Conservation (phyloP, 768 basidiomycete species). For the Pisolithus orientalis region DNA sequence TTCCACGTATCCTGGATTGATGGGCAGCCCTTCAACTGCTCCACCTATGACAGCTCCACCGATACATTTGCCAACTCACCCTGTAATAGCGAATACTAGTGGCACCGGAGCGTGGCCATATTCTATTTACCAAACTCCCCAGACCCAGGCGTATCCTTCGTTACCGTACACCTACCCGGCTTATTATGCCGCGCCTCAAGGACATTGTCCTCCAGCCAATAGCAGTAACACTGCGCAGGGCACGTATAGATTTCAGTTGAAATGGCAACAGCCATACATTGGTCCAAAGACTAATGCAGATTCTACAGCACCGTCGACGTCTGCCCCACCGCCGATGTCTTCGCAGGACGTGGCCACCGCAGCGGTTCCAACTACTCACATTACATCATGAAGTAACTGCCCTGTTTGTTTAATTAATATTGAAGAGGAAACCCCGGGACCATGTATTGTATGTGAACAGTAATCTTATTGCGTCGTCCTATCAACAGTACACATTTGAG, state of each 20-base stretch:
- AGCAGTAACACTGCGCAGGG: slow-evolving; percentile 14
- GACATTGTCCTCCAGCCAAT: slow-evolving; percentile 10
- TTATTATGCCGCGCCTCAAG: slow-evolving; percentile 15
- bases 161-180: slow-evolving; percentile 13
- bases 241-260: slow-evolving; percentile 21
- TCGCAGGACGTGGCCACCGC: slow-evolving; percentile 3
- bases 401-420: background rate
- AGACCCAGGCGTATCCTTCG: slow-evolving; percentile 15
- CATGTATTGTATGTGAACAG: background rate
- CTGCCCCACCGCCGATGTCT: background rate
- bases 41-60: slow-evolving; percentile 12
- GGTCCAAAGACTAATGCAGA: slow-evolving; percentile 34
- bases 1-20: slow-evolving; percentile 19
- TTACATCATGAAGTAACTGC: background rate
- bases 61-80: slow-evolving; percentile 16
- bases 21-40: slow-evolving; percentile 14
- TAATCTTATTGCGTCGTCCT: background rate
- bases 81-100: slow-evolving; percentile 13
- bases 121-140: slow-evolving; percentile 17
- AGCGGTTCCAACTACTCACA: slow-evolving; percentile 2
- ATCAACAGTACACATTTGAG: background rate
- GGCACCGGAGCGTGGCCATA: slow-evolving; percentile 30
- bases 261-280: slow-evolving; percentile 31
- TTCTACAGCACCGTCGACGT: slow-evolving; percentile 18
- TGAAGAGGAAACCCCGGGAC: background rate